Conservation (phyloP, 306 rosid genomes). For the Quercus suber region DNA sequence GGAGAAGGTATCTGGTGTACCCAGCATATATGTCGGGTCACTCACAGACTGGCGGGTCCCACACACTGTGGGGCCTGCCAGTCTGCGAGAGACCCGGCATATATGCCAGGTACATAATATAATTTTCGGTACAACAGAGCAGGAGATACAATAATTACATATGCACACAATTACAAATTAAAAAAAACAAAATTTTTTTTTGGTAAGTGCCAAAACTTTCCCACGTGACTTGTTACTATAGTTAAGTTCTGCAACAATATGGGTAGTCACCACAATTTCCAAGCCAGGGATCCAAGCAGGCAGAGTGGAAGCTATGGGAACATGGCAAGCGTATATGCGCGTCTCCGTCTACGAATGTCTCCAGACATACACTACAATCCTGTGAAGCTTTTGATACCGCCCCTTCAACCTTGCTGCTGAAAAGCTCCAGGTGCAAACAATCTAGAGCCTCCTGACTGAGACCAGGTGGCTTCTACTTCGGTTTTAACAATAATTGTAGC, state of each 20-base stretch:
- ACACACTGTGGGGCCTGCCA: too few species aligned
- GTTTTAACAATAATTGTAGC: constrained; percentile 38
- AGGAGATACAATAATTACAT: neutral
- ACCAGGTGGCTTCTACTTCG: constrained; percentile 60
- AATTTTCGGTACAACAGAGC: neutral
- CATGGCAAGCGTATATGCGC: constrained; percentile 63
- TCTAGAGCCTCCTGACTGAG: constrained; percentile 65
- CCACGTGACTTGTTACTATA: neutral
- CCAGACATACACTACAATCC: constrained; percentile 86
- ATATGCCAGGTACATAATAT: too few species aligned
- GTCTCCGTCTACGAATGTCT: constrained; percentile 62
- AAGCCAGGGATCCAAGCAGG: too few species aligned
- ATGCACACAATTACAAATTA: neutral
- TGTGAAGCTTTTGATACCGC: constrained; percentile 27
- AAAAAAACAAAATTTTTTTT: too few species aligned
- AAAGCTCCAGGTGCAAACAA: constrained; percentile 49
- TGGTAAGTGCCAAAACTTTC: constrained; percentile 10
- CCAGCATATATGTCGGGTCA: too few species aligned
- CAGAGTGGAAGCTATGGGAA: constrained; percentile 35
- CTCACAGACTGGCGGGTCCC: too few species aligned
- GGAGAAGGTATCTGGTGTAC: too few species aligned
- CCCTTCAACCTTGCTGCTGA: constrained; percentile 21
- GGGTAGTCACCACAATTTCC: too few species aligned
- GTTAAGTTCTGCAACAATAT: too few species aligned
- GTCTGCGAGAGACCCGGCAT: too few species aligned